Evolutionary conservation across 2,329 filamentous ascomycete species (phyloP).

Genomic region (Fusarium sp.): DNA sequence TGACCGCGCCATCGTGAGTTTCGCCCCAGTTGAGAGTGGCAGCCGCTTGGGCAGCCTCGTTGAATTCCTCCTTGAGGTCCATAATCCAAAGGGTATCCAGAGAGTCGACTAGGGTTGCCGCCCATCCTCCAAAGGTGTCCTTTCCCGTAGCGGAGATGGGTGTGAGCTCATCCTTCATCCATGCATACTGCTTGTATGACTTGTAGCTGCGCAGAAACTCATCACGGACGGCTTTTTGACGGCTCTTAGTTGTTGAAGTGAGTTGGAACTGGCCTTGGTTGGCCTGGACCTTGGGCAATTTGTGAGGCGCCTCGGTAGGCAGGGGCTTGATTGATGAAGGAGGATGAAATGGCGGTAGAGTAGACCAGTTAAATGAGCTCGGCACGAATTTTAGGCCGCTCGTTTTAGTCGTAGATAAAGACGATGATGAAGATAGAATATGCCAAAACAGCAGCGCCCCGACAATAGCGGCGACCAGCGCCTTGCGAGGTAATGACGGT

Average conservation of each 20-base stretch:
- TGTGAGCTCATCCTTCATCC: constrained; percentile 64
- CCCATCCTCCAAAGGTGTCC: constrained; percentile 66
- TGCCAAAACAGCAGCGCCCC: background rate
- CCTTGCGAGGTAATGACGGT: background rate
- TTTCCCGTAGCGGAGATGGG: constrained; percentile 60
- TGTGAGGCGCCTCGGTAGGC: constrained; percentile 40
- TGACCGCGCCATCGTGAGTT: constrained; percentile 58
- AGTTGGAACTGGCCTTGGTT: constrained; percentile 35
- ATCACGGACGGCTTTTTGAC: constrained; percentile 54
- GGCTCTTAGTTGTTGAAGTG: constrained; percentile 35
- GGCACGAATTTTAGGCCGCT: constrained; percentile 26
- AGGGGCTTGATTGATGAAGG: constrained; percentile 48
- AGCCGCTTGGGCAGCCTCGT: constrained; percentile 63
- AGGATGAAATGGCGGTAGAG: constrained; percentile 43
- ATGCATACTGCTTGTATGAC: constrained; percentile 65
- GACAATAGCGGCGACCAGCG: constrained; percentile 6
- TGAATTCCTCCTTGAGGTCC: constrained; percentile 68
- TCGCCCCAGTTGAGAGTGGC: constrained; percentile 64
- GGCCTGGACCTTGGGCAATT: constrained; percentile 49
- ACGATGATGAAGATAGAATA: background rate
- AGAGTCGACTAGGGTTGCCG: constrained; percentile 69
- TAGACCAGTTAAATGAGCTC: constrained; percentile 50
- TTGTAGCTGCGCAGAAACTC: constrained; percentile 60
- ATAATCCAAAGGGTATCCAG: constrained; percentile 74
- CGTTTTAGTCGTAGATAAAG: background rate